Evolutionary conservation across 2,329 filamentous ascomycete species (phyloP), one percentile per base, ranked within the genome.

Genomic region (Aspergillus fischeri): DNA sequence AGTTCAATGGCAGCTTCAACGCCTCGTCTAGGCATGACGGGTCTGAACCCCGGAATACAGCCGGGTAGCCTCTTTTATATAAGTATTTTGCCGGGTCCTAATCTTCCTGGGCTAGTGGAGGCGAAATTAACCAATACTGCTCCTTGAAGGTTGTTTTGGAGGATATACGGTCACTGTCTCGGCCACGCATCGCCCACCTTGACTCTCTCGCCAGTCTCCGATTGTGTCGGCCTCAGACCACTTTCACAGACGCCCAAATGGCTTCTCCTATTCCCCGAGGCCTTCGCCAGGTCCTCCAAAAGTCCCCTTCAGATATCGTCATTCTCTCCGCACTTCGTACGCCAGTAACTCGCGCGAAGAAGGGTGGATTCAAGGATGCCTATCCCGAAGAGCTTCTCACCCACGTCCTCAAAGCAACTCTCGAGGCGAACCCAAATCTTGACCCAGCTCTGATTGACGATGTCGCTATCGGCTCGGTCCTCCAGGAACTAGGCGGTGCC

Each of bases 281-380:
- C 69, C 80, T 93, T 61, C 85, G 86, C 65, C 83, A 88, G 69
- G 86, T 96, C 65, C 86, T 96, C 59, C 77, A 86, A 68, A 96
- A 94, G 75, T 78, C 86, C 25, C 88, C 91, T 44, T 84, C 86
- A 63, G 92, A 97, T 77, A 84, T 91, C 45, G 91, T 97, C 67
- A 89, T 97, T 71, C 86, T 96, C 66, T 95, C 92, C 21, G 86
- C 92, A n/a, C 83, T 96, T 44, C 90, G 92, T 65, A 97, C 92
- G 7, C 90, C 92, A 44, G 83, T 97, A 63, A 93, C 89, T 59
- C 86, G 91, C 62, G 86, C 91, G 44, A 88, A 91, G 79, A 91
- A 91, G 70, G 92, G 92, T 68, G 83, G 84, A 20, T 86, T 97
- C 69, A 90, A 91, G 74, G 90, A 96, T 72, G 88, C 92, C 51